Base-by-base conservation (phyloP, 1,284 basidiomycete species). In the Gastroboletus turbinatus region DNA sequence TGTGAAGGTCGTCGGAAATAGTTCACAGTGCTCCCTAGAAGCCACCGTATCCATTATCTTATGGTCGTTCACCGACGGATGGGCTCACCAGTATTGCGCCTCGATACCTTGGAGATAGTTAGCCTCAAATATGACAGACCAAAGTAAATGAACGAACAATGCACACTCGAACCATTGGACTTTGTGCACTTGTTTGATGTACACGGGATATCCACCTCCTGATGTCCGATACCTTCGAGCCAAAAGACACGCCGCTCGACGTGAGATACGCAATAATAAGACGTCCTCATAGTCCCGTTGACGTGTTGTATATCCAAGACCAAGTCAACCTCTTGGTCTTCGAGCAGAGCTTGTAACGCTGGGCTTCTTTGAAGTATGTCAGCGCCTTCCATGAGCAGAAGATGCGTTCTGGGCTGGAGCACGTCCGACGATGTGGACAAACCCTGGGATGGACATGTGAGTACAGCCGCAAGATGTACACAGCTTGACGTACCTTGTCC, bases 181-280 rank as follows among this genome's bases (percentile, higher is more conserved):
- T 19, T 38, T 0, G 4, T 42, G 19, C 67, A 69, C 36, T 52
- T 63, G 49, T 43, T 56, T 29, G 69, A 68, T 2, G 62, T 49
- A 52, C 69, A 72, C 19, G 46, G 50, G 1, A 68, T 50, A 2
- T 60, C 36, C 30, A 61, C 57, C 9, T 60, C 53, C 13, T 52
- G 51, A 25, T 69, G 58, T 3, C 49, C 63, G 11, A 64, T 49
- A 19, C 50, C 64, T 44, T 71, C 61, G 8, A 70, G 58, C 67
- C 67, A 69, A 55, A 72, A 73, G 19, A 69, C 36, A 13, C 64
- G 52, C 39, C 63, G 67, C 33, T 69, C 66, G 1, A 6, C 44
- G 44, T 69, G 67, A 21, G 68, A 73, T 11, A 66, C 66, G 29
- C 68, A 68, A 48, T 69, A 71, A 52, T 69, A 69, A 7, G 49